Conservation (phyloP, 805 yeast genomes). For the Debaryomyces hansenii region DNA sequence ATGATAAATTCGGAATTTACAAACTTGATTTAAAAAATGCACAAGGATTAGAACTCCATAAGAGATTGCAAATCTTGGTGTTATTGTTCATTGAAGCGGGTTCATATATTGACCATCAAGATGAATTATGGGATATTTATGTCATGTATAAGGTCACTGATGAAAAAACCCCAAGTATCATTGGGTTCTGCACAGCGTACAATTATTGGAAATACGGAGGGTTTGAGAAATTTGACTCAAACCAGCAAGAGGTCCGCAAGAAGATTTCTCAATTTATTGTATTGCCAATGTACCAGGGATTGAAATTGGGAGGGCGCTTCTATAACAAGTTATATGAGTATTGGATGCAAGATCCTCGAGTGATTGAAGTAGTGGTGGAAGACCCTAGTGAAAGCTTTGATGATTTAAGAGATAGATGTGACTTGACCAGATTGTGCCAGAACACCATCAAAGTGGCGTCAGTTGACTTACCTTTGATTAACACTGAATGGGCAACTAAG, state of each 20-base stretch:
- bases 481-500: conserved; percentile 38
- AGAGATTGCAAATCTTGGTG: conserved; percentile 75
- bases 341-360: conserved; percentile 54
- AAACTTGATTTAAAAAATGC: conserved; percentile 44
- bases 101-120: conserved; percentile 75
- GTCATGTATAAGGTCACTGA: conserved; percentile 39
- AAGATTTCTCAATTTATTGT: conserved; percentile 87
- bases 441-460: conserved; percentile 17
- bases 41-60: conserved; percentile 53
- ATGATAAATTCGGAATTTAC: conserved; percentile 50
- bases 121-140: conserved; percentile 79
- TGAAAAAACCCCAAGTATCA: conserved; percentile 42
- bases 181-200: conserved; percentile 83
- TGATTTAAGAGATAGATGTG: conserved; percentile 82
- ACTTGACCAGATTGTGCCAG: conserved; percentile 43
- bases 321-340: conserved; percentile 54
- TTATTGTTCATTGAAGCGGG: conserved; percentile 92
- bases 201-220: conserved; percentile 77
- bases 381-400: conserved; percentile 95
- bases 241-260: conserved; percentile 46
- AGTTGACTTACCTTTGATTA: conserved; percentile 14
- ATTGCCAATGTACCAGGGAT: conserved; percentile 80
- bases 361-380: conserved; percentile 81
- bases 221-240: conserved; percentile 49
- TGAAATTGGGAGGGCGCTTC: conserved; percentile 67